Base-by-base conservation (phyloP, 2,329 filamentous ascomycete species). In the Cercospora janseana region DNA sequence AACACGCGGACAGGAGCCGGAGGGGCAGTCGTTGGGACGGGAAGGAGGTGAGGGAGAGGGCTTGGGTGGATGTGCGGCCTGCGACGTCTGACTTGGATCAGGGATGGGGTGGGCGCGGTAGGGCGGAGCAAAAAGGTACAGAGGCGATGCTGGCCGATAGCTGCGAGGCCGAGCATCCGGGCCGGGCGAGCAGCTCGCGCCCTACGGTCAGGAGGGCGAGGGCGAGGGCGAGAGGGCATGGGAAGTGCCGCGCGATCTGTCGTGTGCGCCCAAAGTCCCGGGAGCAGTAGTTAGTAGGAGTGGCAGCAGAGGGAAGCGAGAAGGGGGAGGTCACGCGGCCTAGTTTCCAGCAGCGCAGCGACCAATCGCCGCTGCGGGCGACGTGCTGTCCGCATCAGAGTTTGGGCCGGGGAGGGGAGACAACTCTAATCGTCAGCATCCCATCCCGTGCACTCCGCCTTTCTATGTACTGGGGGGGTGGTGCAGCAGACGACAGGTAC, bases 71-170 rank as follows among this genome's bases (percentile, higher is more conserved):
- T 12, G 9, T 2, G 5, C 8, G 16, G 8, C 16, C 8, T 37
- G 32, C 13, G 7, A 13, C 32, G 23, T 4, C 32, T 37, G 10
- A n/a, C n/a, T n/a, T n/a, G 7, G 13, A 20, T 16, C 32, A 16
- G 16, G 34, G 34, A 37, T 20, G 10, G 23, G 12, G 10, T 20
- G 20, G 34, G 16, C 26, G 37, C 37, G 46, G 46, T 9, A 34
- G 20, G 32, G 31, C 46, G 46, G 37, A 24, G 37, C 46, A 37
- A 37, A n/a, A 37, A 43, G 46, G 38, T 23, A 35, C 46, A 42
- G 21, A 26, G 31, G 18, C 35, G 32, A 48, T 13, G 31, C 31
- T 34, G 31, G n/a, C 6, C 31, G 18, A 16, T 4, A 34, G 13
- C 31, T 34, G 31, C 31, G 13, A 13, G 31, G 7, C 31, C 13